Evolutionary conservation across 177 flowering plant species (phyloP).

Genomic region (Vitis hybrid): DNA sequence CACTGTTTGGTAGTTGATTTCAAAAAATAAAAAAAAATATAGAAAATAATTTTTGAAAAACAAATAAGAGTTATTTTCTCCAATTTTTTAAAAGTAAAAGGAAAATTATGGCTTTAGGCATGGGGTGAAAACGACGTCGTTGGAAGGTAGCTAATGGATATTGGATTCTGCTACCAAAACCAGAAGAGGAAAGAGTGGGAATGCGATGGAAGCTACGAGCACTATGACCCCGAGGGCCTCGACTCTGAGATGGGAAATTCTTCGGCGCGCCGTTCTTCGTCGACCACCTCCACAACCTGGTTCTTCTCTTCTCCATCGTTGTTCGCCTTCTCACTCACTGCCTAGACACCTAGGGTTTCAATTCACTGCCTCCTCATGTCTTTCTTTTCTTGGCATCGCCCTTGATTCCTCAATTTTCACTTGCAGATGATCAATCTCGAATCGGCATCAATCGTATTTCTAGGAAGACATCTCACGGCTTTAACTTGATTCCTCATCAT

Average conservation of each 20-base stretch:
- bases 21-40: no score
- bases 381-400: no score
- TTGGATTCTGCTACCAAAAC: no score
- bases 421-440: slow-evolving; percentile 35
- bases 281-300: slow-evolving; percentile 26
- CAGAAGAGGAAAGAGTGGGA: background rate
- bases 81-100: no score
- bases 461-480: slow-evolving; percentile 53
- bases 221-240: slow-evolving; percentile 34
- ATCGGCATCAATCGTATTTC: slow-evolving; percentile 40
- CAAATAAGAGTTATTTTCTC: no score
- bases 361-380: background rate
- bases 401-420: background rate
- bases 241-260: slow-evolving; percentile 76
- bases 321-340: slow-evolving; percentile 4
- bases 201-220: slow-evolving; percentile 3
- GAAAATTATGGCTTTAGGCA: no score
- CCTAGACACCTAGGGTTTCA: background rate
- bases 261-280: slow-evolving; percentile 62
- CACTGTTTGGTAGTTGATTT: no score
- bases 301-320: background rate
- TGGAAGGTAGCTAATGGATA: no score
- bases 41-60: no score
- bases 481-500: slow-evolving; percentile 59
- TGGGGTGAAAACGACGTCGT: no score